A percentile compares a stretch with the other conserved stretches of the same genome.
Evolutionary conservation across 2,329 filamentous ascomycete genomes (phyloP).

Genomic region (Hypomyces rosellus): DNA sequence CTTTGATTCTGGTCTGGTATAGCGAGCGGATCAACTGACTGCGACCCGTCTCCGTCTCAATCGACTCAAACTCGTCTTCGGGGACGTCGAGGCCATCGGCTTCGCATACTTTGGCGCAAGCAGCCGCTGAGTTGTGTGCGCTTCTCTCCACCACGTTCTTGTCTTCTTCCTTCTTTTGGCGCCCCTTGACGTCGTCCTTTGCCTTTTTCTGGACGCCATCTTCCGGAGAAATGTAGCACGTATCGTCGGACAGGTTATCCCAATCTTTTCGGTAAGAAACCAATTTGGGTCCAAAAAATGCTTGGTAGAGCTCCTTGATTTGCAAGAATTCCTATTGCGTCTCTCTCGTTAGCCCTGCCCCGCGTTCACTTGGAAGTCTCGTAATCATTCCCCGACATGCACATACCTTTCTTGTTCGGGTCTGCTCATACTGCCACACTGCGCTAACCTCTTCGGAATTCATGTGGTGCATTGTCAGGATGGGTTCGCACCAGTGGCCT

Average conservation of each 20-base stretch:
- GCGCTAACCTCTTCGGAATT: slow-evolving; percentile 44
- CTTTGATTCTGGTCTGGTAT: slow-evolving; percentile 19
- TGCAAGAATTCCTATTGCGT: slow-evolving; percentile 33
- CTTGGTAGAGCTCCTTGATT: slow-evolving; percentile 44
- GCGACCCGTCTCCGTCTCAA: slow-evolving; percentile 23
- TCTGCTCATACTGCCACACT: slow-evolving; percentile 50
- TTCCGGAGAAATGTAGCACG: slow-evolving; percentile 37
- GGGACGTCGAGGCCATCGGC: slow-evolving; percentile 31
- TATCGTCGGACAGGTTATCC: slow-evolving; percentile 47
- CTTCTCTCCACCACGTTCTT: slow-evolving; percentile 36
- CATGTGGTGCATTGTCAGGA: slow-evolving; percentile 53
- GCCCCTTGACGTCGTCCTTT: slow-evolving; percentile 24
- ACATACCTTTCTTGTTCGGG: slow-evolving; percentile 36
- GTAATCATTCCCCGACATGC: not conserved
- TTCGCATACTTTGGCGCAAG: slow-evolving; percentile 46
- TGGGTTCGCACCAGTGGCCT: slow-evolving; percentile 49
- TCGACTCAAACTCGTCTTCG: slow-evolving; percentile 26
- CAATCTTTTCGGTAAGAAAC: slow-evolving; percentile 38
- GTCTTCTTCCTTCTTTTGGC: slow-evolving; percentile 33
- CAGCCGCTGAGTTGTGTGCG: slow-evolving; percentile 38
- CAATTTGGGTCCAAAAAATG: slow-evolving; percentile 41
- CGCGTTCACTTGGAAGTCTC: not conserved
- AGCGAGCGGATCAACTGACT: slow-evolving; percentile 21
- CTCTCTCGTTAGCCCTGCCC: not conserved
- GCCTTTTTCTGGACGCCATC: slow-evolving; percentile 28